Percentiles rank a stretch among this genome's conserved stretches.
Conservation (phyloP, 352 stramenopile genomes). For the Phytopythium litorale region DNA sequence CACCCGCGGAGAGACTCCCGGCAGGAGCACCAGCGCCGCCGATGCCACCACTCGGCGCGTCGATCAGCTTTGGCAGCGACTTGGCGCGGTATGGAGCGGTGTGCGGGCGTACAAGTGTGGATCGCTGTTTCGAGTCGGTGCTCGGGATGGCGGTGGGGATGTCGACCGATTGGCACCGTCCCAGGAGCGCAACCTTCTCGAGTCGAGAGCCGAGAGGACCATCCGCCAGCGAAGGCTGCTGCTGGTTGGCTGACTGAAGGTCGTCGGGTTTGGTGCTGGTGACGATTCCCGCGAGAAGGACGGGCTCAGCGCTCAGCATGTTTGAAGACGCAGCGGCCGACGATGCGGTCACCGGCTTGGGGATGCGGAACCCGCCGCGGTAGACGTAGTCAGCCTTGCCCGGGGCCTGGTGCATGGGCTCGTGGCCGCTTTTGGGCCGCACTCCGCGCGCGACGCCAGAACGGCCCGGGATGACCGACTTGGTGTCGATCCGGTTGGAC, state of each 20-base stretch:
- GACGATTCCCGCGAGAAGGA: slow-evolving; percentile 11
- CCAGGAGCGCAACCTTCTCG: slow-evolving; percentile 39
- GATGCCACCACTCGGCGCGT: background rate
- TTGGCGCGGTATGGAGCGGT: slow-evolving; percentile 48
- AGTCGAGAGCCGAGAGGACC: slow-evolving; percentile 29
- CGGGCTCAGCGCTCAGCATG: slow-evolving; percentile 13
- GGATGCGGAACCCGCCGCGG: slow-evolving; percentile 53
- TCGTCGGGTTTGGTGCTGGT: slow-evolving; percentile 1
- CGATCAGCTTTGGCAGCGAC: slow-evolving; percentile 35
- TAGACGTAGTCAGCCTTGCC: slow-evolving; percentile 55
- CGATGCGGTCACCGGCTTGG: slow-evolving; percentile 12
- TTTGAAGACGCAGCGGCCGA: background rate
- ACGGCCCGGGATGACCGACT: slow-evolving; percentile 34
- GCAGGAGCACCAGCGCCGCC: background rate
- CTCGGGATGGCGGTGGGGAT: slow-evolving; percentile 10
- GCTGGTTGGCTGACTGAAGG: background rate
- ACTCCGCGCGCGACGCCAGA: slow-evolving; percentile 27
- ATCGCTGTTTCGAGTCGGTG: slow-evolving; percentile 1
- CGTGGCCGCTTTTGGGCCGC: slow-evolving; percentile 25
- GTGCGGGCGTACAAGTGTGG: slow-evolving; percentile 27
- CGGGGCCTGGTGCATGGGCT: slow-evolving; percentile 34
- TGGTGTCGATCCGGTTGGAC: slow-evolving; percentile 46
- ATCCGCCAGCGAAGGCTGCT: slow-evolving; percentile 8
- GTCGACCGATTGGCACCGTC: slow-evolving; percentile 26
- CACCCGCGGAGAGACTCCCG: background rate